These are phyloP conservation scores for Pulveroboletus frians DNA, from an alignment of 768 basidiomycete species.

Conservation along the genomic window DNA sequence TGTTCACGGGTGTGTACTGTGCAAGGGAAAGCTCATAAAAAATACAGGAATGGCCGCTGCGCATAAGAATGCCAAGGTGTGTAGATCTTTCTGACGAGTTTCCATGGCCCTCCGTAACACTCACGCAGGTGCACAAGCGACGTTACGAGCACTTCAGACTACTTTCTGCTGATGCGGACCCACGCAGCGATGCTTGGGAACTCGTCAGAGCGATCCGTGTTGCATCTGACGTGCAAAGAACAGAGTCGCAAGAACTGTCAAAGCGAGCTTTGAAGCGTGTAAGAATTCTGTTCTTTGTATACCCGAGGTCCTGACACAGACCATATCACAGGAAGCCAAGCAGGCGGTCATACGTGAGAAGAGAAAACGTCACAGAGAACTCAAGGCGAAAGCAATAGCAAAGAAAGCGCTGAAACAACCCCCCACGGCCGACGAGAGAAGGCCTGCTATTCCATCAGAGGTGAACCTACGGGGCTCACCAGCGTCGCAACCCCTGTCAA, in stretches of 20 bases:
- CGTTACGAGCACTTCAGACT: constrained; percentile 49
- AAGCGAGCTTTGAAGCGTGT: constrained; percentile 65
- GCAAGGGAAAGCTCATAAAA: constrained; percentile 71
- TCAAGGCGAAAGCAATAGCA: constrained; percentile 37
- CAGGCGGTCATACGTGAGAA: constrained; percentile 40
- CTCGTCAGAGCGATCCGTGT: constrained; percentile 25
- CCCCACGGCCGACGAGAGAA: neutral
- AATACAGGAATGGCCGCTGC: constrained; percentile 47
- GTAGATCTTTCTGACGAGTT: constrained; percentile 27
- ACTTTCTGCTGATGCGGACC: constrained; percentile 37
- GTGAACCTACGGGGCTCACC: neutral
- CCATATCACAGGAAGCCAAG: constrained; percentile 41
- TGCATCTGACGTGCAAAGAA: neutral
- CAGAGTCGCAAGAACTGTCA: constrained; percentile 34
- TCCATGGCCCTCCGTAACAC: neutral
- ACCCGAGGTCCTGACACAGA: neutral
- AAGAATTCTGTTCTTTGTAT: constrained; percentile 10
- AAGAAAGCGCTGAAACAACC: constrained; percentile 25
- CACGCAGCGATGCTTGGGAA: constrained; percentile 45
- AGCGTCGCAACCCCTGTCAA: constrained; percentile 1
- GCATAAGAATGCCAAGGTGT: constrained; percentile 61
- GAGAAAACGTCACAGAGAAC: constrained; percentile 45
- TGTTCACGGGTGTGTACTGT: constrained; percentile 57
- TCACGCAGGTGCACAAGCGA: constrained; percentile 55
- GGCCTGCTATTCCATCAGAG: neutral